Conservation (phyloP, 2,329 filamentous ascomycete genomes). For the Fusarium solani-melongenae region DNA sequence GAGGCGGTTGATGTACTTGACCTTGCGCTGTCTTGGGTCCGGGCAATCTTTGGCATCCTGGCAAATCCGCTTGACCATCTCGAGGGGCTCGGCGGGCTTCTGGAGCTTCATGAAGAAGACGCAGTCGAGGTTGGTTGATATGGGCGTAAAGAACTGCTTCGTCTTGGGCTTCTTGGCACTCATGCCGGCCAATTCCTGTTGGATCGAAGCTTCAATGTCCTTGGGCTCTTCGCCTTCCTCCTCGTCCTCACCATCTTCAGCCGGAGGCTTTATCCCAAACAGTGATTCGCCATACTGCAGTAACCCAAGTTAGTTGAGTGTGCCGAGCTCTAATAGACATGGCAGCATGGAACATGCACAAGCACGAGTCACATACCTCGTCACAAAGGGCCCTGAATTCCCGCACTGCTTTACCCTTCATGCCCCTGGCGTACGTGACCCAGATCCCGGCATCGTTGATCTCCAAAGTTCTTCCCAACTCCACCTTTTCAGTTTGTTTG, state of each 20-base stretch:
- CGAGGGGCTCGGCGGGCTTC: slow-evolving; percentile 65
- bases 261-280: slow-evolving; percentile 61
- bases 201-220: slow-evolving; percentile 81
- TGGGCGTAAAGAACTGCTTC: slow-evolving; percentile 61
- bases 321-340: neutral
- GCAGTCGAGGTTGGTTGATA: slow-evolving; percentile 69
- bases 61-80: slow-evolving; percentile 66
- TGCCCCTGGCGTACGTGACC: slow-evolving; percentile 79
- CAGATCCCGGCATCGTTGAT: slow-evolving; percentile 80
- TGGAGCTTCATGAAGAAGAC: slow-evolving; percentile 71
- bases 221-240: slow-evolving; percentile 54
- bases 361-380: slow-evolving; percentile 58
- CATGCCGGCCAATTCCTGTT: slow-evolving; percentile 75
- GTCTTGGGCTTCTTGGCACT: slow-evolving; percentile 52
- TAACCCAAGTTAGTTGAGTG: slow-evolving; percentile 14
- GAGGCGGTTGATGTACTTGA: slow-evolving; percentile 68
- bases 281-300: slow-evolving; percentile 72
- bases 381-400: slow-evolving; percentile 76
- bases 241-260: slow-evolving; percentile 45
- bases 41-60: slow-evolving; percentile 60
- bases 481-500: slow-evolving; percentile 57
- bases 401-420: slow-evolving; percentile 75
- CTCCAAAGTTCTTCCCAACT: slow-evolving; percentile 63
- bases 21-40: slow-evolving; percentile 57
- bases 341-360: neutral